Evolutionary conservation across 164 flowering plant species (phyloP).

Genomic region (Stephania japonica): DNA sequence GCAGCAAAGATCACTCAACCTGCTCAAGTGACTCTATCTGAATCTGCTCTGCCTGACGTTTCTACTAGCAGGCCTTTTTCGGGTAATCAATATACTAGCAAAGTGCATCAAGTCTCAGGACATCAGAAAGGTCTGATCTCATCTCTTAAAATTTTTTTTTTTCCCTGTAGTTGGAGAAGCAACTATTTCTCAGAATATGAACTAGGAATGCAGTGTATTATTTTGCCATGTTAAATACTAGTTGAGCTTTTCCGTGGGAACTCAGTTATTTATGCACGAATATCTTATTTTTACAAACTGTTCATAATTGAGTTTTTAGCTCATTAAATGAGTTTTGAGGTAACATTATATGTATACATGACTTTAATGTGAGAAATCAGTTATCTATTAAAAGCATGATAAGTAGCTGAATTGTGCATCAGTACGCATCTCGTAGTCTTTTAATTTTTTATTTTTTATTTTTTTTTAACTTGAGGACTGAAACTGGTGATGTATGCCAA

Average conservation of each 20-base stretch:
- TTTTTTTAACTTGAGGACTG: too few relatives aligned
- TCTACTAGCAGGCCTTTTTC: conserved; percentile 37
- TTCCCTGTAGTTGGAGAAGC: neutral
- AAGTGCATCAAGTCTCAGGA: conserved; percentile 50
- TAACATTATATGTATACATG: neutral
- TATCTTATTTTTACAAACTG: neutral
- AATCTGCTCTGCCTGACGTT: conserved; percentile 29
- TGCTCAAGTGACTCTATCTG: conserved; percentile 31
- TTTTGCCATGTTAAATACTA: neutral
- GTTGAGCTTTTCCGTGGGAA: neutral
- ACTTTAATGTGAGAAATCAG: neutral
- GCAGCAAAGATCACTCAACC: conserved; percentile 41
- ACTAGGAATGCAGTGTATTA: neutral
- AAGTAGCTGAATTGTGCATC: neutral
- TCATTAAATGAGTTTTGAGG: neutral
- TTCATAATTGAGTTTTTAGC: neutral
- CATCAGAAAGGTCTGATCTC: conserved; percentile 72
- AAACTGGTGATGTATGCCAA: too few relatives aligned
- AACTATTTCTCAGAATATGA: neutral
- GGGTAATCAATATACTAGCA: conserved; percentile 42
- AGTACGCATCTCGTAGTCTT: neutral
- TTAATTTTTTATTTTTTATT: too few relatives aligned
- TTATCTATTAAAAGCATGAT: neutral
- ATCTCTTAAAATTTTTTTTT: neutral
- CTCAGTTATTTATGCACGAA: neutral